Evolutionary conservation across 169 alveolate genomes (phyloP), one percentile per base, ranked within the genome.

Genomic region (Plasmodium chabaudi): DNA sequence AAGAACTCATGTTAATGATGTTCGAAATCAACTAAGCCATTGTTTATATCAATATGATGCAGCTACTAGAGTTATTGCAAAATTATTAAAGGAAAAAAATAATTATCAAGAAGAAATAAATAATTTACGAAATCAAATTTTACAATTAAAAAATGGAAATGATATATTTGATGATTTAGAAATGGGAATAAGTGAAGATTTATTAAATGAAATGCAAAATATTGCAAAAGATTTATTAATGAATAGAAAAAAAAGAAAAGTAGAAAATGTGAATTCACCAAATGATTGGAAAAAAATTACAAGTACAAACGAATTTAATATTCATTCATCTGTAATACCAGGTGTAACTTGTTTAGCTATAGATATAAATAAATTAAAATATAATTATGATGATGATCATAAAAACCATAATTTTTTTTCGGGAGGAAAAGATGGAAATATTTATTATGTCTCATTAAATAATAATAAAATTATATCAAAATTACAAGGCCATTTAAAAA

Each of bases 21-120:
- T 90, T 15, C 15, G 99, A 64, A 96, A 96, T 88, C 99, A 98
- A 93, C 96, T 98, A 27, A 95, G 98, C 46, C 99, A 98, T 79
- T 95, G 99, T 44, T 95, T 98, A 25, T 98, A 98, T 93, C 98
- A 98, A 88, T 99, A 98, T 72, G 99, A 98, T 77, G 99, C 99
- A 2, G 99, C 99, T 12, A 97, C 99, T 27, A 94, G 99, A 69
- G 99, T 98, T 19, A 98, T 98, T 10, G 98, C 99, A 15, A 93
- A 99, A 89, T 94, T 98, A 21, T 88, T 97, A 10, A 96, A 97
- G 77, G 99, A 98, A 93, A 95, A 98, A 74, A 99, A 98, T 87
- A 95, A 95, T 46, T 98, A 98, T 1, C 92, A 93, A 42, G 92
- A 94, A 59, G 97, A 96, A 72, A 95, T 97, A 17, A 94, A 93